Evolutionary conservation across 2,329 filamentous ascomycete genomes (phyloP).

Genomic region (Sclerotinia sclerotiorum): DNA sequence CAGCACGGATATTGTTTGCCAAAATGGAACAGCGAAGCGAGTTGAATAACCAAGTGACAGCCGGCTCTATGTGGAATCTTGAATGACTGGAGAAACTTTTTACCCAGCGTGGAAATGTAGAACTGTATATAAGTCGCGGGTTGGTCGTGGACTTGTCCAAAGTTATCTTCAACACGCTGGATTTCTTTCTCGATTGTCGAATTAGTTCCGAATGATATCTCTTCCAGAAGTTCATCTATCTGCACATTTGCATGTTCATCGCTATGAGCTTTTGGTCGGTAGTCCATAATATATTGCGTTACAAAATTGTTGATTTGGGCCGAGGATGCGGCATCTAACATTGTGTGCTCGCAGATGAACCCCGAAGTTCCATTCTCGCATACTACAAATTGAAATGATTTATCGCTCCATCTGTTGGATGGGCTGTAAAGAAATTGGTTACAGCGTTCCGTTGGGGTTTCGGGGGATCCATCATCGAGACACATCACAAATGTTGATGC

Average conservation of each 20-base stretch:
- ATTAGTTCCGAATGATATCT: background rate
- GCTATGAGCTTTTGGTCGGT: background rate
- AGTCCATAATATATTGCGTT: background rate
- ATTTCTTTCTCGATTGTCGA: background rate
- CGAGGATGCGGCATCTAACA: conserved; percentile 15
- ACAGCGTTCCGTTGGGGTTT: conserved; percentile 27
- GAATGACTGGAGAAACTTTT: background rate
- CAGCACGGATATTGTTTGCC: conserved; percentile 30
- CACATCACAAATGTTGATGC: conserved; percentile 33
- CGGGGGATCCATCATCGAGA: conserved; percentile 32
- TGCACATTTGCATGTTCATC: background rate
- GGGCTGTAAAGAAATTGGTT: conserved; percentile 29
- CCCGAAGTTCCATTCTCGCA: conserved; percentile 33
- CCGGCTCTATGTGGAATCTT: conserved; percentile 2
- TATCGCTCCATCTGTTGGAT: conserved; percentile 37
- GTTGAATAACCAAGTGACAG: conserved; percentile 24
- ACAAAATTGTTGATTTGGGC: conserved; percentile 26
- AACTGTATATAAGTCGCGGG: background rate
- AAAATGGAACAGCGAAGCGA: conserved; percentile 31
- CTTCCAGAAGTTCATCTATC: background rate
- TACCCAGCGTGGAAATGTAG: background rate
- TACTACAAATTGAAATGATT: conserved; percentile 33
- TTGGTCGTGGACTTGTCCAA: background rate
- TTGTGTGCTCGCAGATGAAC: conserved; percentile 3
- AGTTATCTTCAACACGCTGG: background rate